Conservation (phyloP, 768 basidiomycete species). For the Roridomyces roridus region DNA sequence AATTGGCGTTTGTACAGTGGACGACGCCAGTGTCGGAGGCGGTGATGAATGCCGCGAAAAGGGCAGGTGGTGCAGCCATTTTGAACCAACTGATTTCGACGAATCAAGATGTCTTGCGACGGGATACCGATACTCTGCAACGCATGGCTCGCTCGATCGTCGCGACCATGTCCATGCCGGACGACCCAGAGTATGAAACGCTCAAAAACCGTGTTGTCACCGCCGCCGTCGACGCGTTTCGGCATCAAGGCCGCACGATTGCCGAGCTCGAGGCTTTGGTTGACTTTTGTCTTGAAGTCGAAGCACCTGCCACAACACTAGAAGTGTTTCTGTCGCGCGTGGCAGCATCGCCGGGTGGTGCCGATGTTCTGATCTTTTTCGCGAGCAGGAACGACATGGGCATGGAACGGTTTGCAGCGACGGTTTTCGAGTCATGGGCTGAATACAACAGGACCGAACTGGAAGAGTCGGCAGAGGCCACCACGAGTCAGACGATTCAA, state of each 20-base stretch:
- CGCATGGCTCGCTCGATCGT: not conserved
- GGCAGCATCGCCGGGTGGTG: not conserved
- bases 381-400: not conserved
- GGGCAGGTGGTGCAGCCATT: not conserved
- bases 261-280: not conserved
- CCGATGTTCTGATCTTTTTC: too few species aligned
- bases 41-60: not conserved
- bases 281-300: slow-evolving; percentile 8
- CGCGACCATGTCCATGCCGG: too few species aligned
- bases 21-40: not conserved
- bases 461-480: too few species aligned
- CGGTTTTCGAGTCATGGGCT: not conserved
- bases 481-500: too few species aligned
- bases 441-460: not conserved
- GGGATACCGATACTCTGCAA: not conserved
- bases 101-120: slow-evolving; percentile 3
- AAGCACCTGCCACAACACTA: not conserved
- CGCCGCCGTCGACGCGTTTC: not conserved
- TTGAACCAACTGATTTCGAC: not conserved
- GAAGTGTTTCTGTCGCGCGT: not conserved
- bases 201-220: not conserved
- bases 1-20: not conserved
- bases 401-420: not conserved
- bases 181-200: not conserved
- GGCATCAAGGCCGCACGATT: not conserved